Conservation (phyloP, 2,329 filamentous ascomycete species). For the Penicillium sp. region DNA sequence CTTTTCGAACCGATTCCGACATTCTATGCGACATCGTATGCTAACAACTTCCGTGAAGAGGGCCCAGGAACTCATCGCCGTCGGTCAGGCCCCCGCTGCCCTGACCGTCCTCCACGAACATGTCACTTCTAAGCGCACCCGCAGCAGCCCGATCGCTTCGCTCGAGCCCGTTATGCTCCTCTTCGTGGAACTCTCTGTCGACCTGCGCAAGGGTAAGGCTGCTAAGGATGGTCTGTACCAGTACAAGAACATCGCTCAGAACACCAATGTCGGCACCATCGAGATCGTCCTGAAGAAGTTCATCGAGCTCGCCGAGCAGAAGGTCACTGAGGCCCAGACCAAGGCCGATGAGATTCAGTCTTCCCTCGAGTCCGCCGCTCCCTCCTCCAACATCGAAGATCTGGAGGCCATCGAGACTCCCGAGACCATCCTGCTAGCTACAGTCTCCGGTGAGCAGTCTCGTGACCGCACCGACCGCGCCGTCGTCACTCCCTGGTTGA, state of each 20-base stretch:
- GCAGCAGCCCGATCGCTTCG: constrained; percentile 93
- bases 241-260: constrained; percentile 99
- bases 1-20: not conserved
- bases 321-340: constrained; percentile 91
- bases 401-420: constrained; percentile 96
- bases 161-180: constrained; percentile 98
- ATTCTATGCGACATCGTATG: not conserved
- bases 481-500: constrained; percentile 98
- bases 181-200: constrained; percentile 93
- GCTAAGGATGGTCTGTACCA: constrained; percentile 99
- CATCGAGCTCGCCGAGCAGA: constrained; percentile 93
- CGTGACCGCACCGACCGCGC: constrained; percentile 95
- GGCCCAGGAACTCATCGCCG: constrained; percentile 97
- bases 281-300: constrained; percentile 97
- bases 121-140: constrained; percentile 96
- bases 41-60: constrained; percentile 51
- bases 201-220: constrained; percentile 95
- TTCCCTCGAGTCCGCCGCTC: constrained; percentile 70
- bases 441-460: constrained; percentile 96
- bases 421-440: constrained; percentile 95
- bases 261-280: constrained; percentile 97
- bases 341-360: constrained; percentile 96
- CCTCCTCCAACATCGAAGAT: constrained; percentile 80
- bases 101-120: constrained; percentile 96
- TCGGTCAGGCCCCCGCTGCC: constrained; percentile 88